A percentile compares a stretch with the other conserved stretches of the same genome.
phyloP scores from a whole-genome alignment of 2,329 filamentous ascomycete species.

The Colletotrichum tamarilloi region DNA sequence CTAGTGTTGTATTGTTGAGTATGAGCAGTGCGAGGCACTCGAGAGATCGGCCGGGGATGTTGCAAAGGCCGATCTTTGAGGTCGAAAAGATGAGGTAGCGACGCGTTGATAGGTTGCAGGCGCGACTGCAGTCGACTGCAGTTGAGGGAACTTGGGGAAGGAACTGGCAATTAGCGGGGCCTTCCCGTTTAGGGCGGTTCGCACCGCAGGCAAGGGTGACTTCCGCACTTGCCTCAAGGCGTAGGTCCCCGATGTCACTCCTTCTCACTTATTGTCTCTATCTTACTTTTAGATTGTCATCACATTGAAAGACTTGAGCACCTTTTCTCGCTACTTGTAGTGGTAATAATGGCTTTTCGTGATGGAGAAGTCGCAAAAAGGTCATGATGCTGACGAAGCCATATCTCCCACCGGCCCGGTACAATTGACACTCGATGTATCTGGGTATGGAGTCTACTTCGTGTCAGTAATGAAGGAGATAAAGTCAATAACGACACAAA shows the following conservation, averaged over 20 bases:
- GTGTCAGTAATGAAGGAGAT: not conserved
- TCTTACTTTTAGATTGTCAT: too few species aligned
- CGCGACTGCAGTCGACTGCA: not conserved
- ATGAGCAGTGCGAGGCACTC: not conserved
- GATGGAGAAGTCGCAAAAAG: not conserved
- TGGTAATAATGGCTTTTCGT: not conserved
- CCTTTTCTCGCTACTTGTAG: too few species aligned
- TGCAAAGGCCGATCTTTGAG: not conserved
- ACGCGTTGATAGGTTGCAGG: conserved; percentile 20
- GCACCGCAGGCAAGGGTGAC: not conserved
- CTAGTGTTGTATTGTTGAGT: not conserved
- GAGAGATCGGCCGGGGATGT: not conserved
- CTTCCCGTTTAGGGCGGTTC: not conserved
- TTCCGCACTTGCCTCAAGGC: not conserved
- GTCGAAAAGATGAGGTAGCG: not conserved
- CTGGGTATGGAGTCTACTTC: not conserved
- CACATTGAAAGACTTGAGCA: too few species aligned
- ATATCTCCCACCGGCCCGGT: not conserved
- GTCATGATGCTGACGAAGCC: not conserved
- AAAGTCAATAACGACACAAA: not conserved
- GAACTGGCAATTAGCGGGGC: conserved; percentile 21
- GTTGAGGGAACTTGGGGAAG: not conserved
- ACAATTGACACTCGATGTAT: too few species aligned
- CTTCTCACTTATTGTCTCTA: not conserved
- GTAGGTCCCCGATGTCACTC: not conserved